These are phyloP conservation scores for Cucurbita moschata DNA, from an alignment of 306 rosid genomes.

Conservation along the genomic window DNA sequence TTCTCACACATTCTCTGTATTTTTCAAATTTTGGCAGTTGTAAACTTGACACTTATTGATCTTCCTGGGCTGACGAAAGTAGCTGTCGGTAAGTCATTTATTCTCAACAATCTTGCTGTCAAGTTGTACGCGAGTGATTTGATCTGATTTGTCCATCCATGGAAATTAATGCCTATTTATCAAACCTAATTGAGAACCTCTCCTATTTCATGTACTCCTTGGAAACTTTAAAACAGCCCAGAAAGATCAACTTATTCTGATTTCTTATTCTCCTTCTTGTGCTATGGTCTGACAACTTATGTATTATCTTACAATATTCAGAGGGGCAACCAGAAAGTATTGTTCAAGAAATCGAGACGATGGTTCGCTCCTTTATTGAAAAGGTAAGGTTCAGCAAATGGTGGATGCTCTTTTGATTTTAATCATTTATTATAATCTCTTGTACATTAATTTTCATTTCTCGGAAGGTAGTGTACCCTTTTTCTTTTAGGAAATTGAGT, in stretches of 20 bases:
- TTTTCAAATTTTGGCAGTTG: constrained; percentile 51
- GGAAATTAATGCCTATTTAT: no score
- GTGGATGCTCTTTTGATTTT: background rate
- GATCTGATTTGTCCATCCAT: no score
- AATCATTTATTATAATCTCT: background rate
- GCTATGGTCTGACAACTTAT: constrained; percentile 5
- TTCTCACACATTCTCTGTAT: background rate
- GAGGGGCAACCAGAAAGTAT: constrained; percentile 97
- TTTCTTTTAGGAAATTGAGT: background rate
- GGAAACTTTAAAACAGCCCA: no score
- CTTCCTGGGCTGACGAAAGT: constrained; percentile 98
- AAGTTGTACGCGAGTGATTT: no score
- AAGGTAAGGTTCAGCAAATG: constrained; percentile 37
- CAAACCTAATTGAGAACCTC: no score
- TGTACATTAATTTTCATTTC: background rate
- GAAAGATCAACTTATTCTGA: background rate
- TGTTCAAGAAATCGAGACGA: constrained; percentile 76
- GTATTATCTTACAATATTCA: constrained; percentile 22
- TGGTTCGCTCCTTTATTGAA: constrained; percentile 90
- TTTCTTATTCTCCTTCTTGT: background rate
- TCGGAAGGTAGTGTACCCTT: no score
- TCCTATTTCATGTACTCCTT: no score
- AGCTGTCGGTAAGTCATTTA: constrained; percentile 62
- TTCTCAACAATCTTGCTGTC: no score
- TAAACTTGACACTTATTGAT: constrained; percentile 85